phyloP scores from a whole-genome alignment of 768 basidiomycete species.

The Termitomyces sp. region DNA sequence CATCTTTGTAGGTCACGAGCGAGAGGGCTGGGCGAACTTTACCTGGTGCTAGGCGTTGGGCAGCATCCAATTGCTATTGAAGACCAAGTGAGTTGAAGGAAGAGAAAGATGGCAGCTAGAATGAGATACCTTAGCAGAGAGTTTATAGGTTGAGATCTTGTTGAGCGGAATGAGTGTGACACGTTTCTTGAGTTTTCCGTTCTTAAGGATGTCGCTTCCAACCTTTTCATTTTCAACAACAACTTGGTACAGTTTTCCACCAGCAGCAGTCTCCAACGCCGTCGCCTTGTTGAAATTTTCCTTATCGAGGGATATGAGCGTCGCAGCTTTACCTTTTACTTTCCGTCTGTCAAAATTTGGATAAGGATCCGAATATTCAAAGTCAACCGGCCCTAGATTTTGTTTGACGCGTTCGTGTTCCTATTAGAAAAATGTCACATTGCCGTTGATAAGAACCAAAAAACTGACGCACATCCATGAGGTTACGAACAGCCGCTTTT shows the following conservation, averaged over 20 bases:
- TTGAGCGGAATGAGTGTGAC: conserved; percentile 93
- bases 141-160: conserved; percentile 69
- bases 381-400: conserved; percentile 67
- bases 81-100: neutral
- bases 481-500: conserved; percentile 44
- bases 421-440: conserved; percentile 28
- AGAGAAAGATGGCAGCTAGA: neutral
- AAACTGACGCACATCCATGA: conserved; percentile 52
- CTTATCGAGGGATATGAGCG: conserved; percentile 71
- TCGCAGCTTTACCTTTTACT: conserved; percentile 90
- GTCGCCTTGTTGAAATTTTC: conserved; percentile 75
- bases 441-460: conserved; percentile 1
- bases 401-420: conserved; percentile 63
- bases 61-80: conserved; percentile 68
- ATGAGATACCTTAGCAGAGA: conserved; percentile 35
- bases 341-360: conserved; percentile 77
- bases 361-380: conserved; percentile 73
- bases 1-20: conserved; percentile 74
- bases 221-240: conserved; percentile 89
- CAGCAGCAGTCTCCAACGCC: conserved; percentile 90
- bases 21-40: conserved; percentile 87
- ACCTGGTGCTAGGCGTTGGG: conserved; percentile 65
- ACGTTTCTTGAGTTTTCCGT: conserved; percentile 70
- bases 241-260: conserved; percentile 86
- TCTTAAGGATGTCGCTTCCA: conserved; percentile 78